A percentile compares a stretch with the other conserved stretches of the same genome.
Conservation (phyloP, 83 land plant genomes). For the Thuja plicata region DNA sequence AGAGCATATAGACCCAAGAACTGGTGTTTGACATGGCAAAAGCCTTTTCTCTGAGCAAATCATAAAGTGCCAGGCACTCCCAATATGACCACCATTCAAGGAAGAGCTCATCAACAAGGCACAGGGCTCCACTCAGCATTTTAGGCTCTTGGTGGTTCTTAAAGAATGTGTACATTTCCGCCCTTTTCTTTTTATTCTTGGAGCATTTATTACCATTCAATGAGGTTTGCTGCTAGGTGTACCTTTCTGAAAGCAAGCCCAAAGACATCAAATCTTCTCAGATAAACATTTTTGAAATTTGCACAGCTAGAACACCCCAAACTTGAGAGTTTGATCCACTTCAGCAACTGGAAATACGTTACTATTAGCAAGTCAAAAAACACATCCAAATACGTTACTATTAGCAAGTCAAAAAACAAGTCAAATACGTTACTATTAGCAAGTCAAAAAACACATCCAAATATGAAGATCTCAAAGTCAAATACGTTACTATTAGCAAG, state of each 20-base stretch:
- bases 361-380: too few species aligned
- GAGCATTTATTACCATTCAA: not conserved
- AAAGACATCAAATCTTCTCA: constrained; percentile 24
- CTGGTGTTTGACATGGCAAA: constrained; percentile 50
- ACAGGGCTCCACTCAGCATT: constrained; percentile 49
- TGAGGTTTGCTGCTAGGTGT: not conserved
- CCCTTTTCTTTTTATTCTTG: constrained; percentile 21
- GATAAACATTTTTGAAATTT: constrained; percentile 33
- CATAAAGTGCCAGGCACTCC: constrained; percentile 73
- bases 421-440: constrained; percentile 37
- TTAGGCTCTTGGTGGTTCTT: constrained; percentile 64
- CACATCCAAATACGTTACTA: too few species aligned
- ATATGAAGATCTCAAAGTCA: constrained; percentile 42
- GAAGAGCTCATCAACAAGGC: constrained; percentile 79
- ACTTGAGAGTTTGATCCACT: constrained; percentile 48
- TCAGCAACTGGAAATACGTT: too few species aligned
- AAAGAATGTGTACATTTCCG: constrained; percentile 40
- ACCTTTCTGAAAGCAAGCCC: constrained; percentile 34
- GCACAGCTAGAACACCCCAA: constrained; percentile 46
- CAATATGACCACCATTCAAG: constrained; percentile 75
- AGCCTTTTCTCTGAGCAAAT: constrained; percentile 50
- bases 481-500: too few species aligned
- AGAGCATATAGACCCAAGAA: too few species aligned
- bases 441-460: constrained; percentile 27
- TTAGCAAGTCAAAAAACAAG: too few species aligned